These are phyloP conservation scores for Gossypium stocksii DNA, from an alignment of 345 rosid genomes.

Conservation along the genomic window DNA sequence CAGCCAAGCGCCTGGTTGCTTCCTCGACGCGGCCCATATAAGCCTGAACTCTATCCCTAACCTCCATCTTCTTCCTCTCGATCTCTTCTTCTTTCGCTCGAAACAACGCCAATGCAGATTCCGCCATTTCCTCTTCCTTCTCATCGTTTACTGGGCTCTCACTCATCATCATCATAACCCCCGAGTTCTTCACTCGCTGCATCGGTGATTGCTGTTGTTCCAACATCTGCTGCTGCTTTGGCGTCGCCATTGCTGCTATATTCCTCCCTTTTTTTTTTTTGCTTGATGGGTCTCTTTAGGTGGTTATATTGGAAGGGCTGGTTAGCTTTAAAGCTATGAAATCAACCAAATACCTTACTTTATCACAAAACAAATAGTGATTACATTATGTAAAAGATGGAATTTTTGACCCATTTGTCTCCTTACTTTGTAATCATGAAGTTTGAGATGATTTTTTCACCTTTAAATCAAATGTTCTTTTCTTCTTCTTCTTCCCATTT, in stretches of 20 bases:
- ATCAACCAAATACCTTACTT: conserved; percentile 24
- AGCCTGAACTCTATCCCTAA: conserved; percentile 58
- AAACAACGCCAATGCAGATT: conserved; percentile 65
- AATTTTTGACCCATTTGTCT: conserved; percentile 29
- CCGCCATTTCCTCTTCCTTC: conserved; percentile 68
- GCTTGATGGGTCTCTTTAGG: conserved; percentile 13
- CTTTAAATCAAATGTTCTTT: conserved; percentile 16
- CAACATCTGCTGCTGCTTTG: conserved; percentile 31
- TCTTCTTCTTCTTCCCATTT: neutral
- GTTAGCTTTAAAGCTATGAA: conserved; percentile 33
- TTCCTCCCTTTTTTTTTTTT: conserved; percentile 22
- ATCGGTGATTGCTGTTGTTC: conserved; percentile 43
- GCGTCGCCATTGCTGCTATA: conserved; percentile 39
- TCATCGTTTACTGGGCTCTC: conserved; percentile 54
- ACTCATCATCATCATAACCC: conserved; percentile 26
- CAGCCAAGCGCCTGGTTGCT: conserved; percentile 69
- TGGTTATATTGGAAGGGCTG: conserved; percentile 22
- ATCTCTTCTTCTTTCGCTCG: conserved; percentile 88
- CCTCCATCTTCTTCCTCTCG: conserved; percentile 74
- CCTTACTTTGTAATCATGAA: conserved; percentile 27
- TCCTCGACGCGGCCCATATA: conserved; percentile 75
- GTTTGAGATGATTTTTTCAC: conserved; percentile 23
- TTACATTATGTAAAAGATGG: neutral
- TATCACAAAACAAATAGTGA: conserved; percentile 22
- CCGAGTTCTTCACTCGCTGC: conserved; percentile 49